phyloP scores from a whole-genome alignment of 2,329 filamentous ascomycete genomes.

The Cladorrhinum sp. region DNA sequence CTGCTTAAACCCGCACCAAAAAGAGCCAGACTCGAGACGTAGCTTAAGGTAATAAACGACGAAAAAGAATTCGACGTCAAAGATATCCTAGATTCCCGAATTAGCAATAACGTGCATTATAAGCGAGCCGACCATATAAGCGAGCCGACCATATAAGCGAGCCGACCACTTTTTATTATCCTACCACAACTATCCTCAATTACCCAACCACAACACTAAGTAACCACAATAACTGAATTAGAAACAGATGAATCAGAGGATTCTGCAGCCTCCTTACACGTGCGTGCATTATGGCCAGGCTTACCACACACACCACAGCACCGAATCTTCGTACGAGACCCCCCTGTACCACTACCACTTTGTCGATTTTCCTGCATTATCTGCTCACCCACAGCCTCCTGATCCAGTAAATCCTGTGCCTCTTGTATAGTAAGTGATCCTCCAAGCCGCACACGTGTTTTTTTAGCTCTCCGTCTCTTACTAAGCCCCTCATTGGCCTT shows the following conservation, averaged over 20 bases:
- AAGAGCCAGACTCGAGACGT: no score
- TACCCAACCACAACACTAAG: slow-evolving; percentile 6
- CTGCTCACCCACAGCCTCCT: slow-evolving; percentile 5
- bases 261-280: slow-evolving; percentile 1
- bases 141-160: not conserved
- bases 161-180: not conserved
- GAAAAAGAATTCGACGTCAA: no score
- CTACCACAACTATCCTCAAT: slow-evolving; percentile 4
- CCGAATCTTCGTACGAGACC: slow-evolving; percentile 4
- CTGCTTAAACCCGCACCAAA: no score
- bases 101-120: slow-evolving; percentile 7
- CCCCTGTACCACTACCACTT: not conserved
- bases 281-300: slow-evolving; percentile 7
- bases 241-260: slow-evolving; percentile 7
- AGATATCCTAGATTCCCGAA: no score
- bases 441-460: not conserved
- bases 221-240: slow-evolving; percentile 3
- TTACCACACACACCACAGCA: not conserved
- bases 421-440: slow-evolving; percentile 1
- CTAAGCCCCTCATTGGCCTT: slow-evolving; percentile 5
- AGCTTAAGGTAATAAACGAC: no score
- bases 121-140: not conserved
- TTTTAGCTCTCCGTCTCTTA: slow-evolving; percentile 3
- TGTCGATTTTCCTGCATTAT: not conserved
- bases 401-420: not conserved